These are phyloP conservation scores for Talaromyces rugulosus DNA, from an alignment of 2,329 filamentous ascomycete genomes.

Conservation along the genomic window DNA sequence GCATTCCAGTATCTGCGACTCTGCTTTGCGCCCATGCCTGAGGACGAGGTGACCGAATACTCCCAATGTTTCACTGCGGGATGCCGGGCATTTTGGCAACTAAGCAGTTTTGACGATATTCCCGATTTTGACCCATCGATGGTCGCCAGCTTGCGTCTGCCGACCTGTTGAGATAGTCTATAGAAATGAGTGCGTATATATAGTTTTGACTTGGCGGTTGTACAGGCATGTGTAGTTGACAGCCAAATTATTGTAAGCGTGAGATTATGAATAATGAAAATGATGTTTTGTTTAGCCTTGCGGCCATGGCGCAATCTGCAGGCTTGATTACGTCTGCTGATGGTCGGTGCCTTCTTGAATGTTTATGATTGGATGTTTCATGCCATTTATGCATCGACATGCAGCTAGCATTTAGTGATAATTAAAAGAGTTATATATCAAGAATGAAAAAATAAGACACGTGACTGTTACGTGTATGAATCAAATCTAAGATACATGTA, in stretches of 20 bases:
- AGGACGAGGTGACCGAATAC: conserved; percentile 61
- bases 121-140: background rate
- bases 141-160: background rate
- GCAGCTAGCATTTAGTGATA: background rate
- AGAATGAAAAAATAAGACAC: background rate
- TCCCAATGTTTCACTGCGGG: conserved; percentile 64
- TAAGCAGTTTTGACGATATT: conserved; percentile 50
- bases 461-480: background rate
- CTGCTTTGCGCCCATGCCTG: conserved; percentile 81
- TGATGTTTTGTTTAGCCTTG: background rate
- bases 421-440: too few species aligned
- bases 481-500: too few species aligned
- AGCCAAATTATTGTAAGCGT: background rate
- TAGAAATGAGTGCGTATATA: background rate
- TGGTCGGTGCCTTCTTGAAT: background rate
- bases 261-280: background rate
- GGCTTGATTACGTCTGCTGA: background rate
- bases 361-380: background rate
- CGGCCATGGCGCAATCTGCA: background rate
- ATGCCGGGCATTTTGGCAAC: conserved; percentile 70
- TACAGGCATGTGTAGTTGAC: background rate
- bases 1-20: conserved; percentile 72
- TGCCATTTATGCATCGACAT: background rate
- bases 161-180: background rate
- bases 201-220: background rate